phyloP scores from a whole-genome alignment of 2,329 filamentous ascomycete genomes.

The Cercospora citrullina region DNA sequence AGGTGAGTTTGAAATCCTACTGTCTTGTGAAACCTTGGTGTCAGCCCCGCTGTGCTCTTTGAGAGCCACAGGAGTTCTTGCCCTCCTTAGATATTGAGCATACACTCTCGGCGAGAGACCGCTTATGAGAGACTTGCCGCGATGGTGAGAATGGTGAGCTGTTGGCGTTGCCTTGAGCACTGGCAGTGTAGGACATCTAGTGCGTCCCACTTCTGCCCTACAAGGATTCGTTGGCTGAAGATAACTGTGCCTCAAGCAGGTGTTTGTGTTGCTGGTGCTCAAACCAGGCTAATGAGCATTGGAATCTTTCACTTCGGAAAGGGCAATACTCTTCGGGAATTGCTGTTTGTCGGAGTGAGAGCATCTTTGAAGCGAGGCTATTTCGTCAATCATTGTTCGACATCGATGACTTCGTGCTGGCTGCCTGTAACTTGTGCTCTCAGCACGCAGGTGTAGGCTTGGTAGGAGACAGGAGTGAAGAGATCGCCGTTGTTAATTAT shows the following conservation, averaged over 20 bases:
- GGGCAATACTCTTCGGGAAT: not conserved
- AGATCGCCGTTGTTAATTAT: not conserved
- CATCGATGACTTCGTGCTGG: not conserved
- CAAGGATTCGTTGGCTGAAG: not conserved
- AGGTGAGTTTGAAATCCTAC: too few species aligned
- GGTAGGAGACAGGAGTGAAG: not conserved
- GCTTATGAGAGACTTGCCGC: not conserved
- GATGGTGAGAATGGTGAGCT: not conserved
- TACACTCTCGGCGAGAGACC: not conserved
- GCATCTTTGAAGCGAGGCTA: not conserved
- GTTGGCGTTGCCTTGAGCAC: not conserved
- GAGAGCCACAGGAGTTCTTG: not conserved
- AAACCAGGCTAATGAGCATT: not conserved
- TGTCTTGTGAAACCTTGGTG: not conserved
- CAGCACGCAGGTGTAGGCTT: not conserved
- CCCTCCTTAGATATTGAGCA: not conserved
- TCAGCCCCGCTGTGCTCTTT: not conserved
- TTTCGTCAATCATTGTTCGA: not conserved
- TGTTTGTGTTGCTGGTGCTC: not conserved
- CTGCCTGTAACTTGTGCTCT: not conserved
- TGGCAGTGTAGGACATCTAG: not conserved
- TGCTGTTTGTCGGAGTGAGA: not conserved
- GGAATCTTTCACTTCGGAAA: not conserved
- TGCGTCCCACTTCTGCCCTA: not conserved
- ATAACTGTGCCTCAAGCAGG: not conserved